Conservation (phyloP, 345 rosid genomes). For the Sapria himalayana region DNA sequence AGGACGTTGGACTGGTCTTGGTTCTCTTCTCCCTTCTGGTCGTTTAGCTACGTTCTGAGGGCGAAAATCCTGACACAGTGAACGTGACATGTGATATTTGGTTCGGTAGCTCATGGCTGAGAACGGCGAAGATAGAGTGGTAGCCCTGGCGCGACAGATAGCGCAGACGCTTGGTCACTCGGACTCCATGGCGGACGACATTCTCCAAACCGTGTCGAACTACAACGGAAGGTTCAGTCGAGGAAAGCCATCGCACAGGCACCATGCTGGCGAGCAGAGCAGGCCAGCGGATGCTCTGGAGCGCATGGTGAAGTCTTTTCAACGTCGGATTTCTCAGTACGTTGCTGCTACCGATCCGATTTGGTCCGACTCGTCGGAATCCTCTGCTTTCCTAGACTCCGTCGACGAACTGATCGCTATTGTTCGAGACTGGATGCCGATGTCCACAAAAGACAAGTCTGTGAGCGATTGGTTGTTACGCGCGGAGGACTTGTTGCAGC, state of each 20-base stretch:
- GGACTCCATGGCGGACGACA: slow-evolving; percentile 69
- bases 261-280: slow-evolving; percentile 21
- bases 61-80: no score
- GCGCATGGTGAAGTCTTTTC: slow-evolving; percentile 25
- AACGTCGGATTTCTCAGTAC: slow-evolving; percentile 60
- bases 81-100: no score
- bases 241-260: slow-evolving; percentile 35
- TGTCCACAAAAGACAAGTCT: slow-evolving; percentile 22
- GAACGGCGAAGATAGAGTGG: slow-evolving; percentile 80
- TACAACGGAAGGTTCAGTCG: slow-evolving; percentile 83
- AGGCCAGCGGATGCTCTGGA: slow-evolving; percentile 25
- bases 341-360: slow-evolving; percentile 40
- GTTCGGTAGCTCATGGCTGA: no score
- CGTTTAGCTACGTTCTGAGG: no score
- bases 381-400: slow-evolving; percentile 53
- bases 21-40: no score
- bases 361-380: slow-evolving; percentile 70
- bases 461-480: slow-evolving; percentile 32
- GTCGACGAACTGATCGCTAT: slow-evolving; percentile 41
- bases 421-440: slow-evolving; percentile 31
- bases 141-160: slow-evolving; percentile 81
- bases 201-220: slow-evolving; percentile 76
- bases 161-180: slow-evolving; percentile 77
- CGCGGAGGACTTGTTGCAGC: slow-evolving; percentile 67
- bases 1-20: no score